Evolutionary conservation across 768 basidiomycete species (phyloP).

Genomic region (Trametes cinnabarina): DNA sequence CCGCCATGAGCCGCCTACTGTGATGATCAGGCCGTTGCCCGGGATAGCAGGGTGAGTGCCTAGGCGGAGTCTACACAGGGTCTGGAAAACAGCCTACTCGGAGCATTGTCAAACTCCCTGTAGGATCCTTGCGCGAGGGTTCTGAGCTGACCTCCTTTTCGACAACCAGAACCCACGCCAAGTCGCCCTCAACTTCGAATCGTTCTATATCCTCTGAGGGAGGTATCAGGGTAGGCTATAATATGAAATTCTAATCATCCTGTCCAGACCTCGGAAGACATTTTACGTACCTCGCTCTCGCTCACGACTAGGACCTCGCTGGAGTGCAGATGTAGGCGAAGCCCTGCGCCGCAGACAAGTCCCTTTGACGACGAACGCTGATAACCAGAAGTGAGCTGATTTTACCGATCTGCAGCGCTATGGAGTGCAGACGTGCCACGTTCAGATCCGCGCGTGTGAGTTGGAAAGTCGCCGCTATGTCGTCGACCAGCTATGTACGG

Average conservation of each 20-base stretch:
- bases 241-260: background rate
- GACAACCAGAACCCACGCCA: conserved; percentile 80
- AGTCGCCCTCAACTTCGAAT: conserved; percentile 51
- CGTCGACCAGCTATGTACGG: conserved; percentile 74
- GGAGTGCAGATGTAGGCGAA: conserved; percentile 54
- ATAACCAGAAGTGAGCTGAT: too few relatives aligned
- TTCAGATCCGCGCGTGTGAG: conserved; percentile 74
- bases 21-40: conserved; percentile 73
- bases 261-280: background rate
- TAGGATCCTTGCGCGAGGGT: background rate
- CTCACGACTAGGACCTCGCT: conserved; percentile 52
- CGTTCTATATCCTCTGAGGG: conserved; percentile 65
- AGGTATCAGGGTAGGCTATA: conserved; percentile 75
- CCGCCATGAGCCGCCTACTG: conserved; percentile 42
- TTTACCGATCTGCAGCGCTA: background rate
- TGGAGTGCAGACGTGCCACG: conserved; percentile 50
- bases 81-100: conserved; percentile 90
- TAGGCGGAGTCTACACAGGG: conserved; percentile 62
- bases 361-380: conserved; percentile 92
- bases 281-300: conserved; percentile 54
- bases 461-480: conserved; percentile 80
- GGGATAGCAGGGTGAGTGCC: conserved; percentile 47
- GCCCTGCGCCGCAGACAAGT: conserved; percentile 67
- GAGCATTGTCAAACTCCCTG: too few relatives aligned
- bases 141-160: conserved; percentile 85